phyloP scores from a whole-genome alignment of 805 yeast genomes.

The Hagleromyces aurorensis region DNA sequence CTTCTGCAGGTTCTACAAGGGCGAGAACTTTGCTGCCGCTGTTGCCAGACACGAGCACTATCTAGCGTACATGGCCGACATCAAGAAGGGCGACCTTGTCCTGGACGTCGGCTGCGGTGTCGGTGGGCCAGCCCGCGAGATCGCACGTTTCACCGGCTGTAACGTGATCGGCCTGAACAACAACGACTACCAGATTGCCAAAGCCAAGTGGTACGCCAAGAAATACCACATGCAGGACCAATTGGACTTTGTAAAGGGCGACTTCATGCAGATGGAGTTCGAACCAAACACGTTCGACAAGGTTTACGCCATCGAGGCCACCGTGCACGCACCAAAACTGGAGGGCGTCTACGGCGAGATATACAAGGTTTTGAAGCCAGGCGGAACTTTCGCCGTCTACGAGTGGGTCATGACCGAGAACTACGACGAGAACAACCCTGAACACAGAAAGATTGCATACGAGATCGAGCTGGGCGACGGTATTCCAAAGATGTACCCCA shows the following conservation, averaged over 20 bases:
- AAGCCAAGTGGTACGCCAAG: slow-evolving; percentile 77
- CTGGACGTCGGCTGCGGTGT: slow-evolving; percentile 99
- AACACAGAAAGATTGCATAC: slow-evolving; percentile 90
- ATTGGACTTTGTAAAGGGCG: slow-evolving; percentile 88
- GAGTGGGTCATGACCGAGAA: slow-evolving; percentile 98
- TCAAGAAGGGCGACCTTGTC: slow-evolving; percentile 74
- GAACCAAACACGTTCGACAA: slow-evolving; percentile 87
- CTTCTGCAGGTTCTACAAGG: slow-evolving; percentile 86
- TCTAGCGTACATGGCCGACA: slow-evolving; percentile 78
- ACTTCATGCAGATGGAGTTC: slow-evolving; percentile 98
- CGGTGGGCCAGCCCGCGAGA: slow-evolving; percentile 98
- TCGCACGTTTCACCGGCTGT: slow-evolving; percentile 83
- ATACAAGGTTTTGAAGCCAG: slow-evolving; percentile 92
- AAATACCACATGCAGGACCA: slow-evolving; percentile 58
- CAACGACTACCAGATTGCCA: slow-evolving; percentile 93
- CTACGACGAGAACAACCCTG: slow-evolving; percentile 79
- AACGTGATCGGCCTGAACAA: slow-evolving; percentile 85
- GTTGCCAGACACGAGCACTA: slow-evolving; percentile 96
- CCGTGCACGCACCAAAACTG: slow-evolving; percentile 93
- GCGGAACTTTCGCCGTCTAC: slow-evolving; percentile 95
- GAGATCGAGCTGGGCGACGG: slow-evolving; percentile 99
- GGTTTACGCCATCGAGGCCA: slow-evolving; percentile 97
- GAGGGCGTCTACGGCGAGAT: slow-evolving; percentile 95
- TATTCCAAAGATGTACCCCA: slow-evolving; percentile 91
- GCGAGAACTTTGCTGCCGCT: slow-evolving; percentile 91